phyloP scores from a whole-genome alignment of 108 stramenopile species.

The Nitzschia sp. region DNA sequence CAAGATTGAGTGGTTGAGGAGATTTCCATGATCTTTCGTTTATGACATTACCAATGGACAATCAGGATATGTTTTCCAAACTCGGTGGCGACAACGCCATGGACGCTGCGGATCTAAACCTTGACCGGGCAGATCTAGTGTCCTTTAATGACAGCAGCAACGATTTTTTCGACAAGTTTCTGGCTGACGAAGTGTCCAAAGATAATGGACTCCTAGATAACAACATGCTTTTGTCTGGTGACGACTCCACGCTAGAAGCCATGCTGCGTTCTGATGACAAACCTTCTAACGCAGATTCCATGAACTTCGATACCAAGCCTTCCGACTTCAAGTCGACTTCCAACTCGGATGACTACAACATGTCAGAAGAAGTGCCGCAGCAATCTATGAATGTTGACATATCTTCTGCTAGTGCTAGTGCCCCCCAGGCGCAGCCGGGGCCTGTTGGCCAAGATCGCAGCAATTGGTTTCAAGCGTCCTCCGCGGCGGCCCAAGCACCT shows the following conservation, averaged over 20 bases:
- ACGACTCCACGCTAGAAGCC: constrained; percentile 7
- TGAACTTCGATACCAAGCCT: too few species aligned
- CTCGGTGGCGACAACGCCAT: constrained; percentile 9
- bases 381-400: too few species aligned
- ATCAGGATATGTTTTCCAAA: constrained; percentile 23
- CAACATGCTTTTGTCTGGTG: constrained; percentile 4
- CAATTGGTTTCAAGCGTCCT: constrained; percentile 9
- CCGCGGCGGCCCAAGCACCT: not conserved
- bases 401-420: too few species aligned
- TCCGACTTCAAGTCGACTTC: too few species aligned
- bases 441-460: not conserved
- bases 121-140: not conserved
- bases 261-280: constrained; percentile 7
- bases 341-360: too few species aligned
- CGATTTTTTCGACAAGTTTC: constrained; percentile 4
- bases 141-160: constrained; percentile 14
- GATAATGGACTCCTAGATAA: constrained; percentile 2
- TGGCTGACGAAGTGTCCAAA: constrained; percentile 1
- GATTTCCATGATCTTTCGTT: too few species aligned
- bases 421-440: too few species aligned
- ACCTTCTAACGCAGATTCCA: too few species aligned
- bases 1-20: too few species aligned
- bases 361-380: too few species aligned
- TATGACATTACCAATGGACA: constrained; percentile 14
- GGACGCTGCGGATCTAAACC: not conserved